These are phyloP conservation scores for Penicillium cinerascens DNA, from an alignment of 495 filamentous ascomycete genomes.

Conservation along the genomic window DNA sequence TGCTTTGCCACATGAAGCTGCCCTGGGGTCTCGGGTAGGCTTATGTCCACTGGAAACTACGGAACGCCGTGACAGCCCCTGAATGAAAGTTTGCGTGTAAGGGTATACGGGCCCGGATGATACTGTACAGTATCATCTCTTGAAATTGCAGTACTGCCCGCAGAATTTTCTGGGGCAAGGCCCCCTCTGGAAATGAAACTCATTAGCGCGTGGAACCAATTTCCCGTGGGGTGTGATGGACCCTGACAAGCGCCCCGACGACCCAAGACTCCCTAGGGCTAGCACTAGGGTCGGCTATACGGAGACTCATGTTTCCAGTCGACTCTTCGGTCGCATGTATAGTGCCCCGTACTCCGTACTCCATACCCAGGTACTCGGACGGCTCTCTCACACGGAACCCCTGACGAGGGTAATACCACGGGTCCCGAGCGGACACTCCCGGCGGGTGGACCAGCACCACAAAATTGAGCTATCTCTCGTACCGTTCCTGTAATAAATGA, in stretches of 20 bases:
- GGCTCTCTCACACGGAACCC: neutral
- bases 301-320: neutral
- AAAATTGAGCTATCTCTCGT: neutral
- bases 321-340: neutral
- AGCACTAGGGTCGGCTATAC: neutral
- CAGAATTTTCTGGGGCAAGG: neutral
- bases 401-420: slow-evolving; percentile 4
- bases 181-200: slow-evolving; percentile 5
- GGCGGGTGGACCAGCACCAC: slow-evolving; percentile 9
- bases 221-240: slow-evolving; percentile 8
- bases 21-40: neutral
- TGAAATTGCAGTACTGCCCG: neutral
- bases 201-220: slow-evolving; percentile 10
- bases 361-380: neutral
- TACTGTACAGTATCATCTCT: neutral
- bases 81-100: neutral
- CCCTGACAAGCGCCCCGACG: neutral
- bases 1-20: slow-evolving; percentile 1
- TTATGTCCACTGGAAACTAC: neutral
- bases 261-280: neutral
- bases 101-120: neutral
- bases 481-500: neutral
- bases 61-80: neutral
- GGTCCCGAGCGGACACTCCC: slow-evolving; percentile 16
- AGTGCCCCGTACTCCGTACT: neutral